These are phyloP conservation scores for Ustilago shanxiensis DNA, from an alignment of 1,284 basidiomycete genomes.

Conservation along the genomic window DNA sequence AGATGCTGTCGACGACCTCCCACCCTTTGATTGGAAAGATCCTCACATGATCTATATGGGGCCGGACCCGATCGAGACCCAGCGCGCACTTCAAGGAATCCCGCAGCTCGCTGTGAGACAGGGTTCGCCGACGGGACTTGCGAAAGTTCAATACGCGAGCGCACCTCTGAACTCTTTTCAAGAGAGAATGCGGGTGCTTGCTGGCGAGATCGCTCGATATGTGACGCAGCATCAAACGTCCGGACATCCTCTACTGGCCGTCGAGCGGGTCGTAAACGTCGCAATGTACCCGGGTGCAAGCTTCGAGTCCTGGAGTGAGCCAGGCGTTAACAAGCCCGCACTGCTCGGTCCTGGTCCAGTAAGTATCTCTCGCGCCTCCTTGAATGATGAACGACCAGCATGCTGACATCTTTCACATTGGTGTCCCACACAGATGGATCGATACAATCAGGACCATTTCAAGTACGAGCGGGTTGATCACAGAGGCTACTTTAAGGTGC, in stretches of 20 bases:
- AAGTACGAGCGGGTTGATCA: constrained; percentile 27
- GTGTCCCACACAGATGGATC: constrained; percentile 5
- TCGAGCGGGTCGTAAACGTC: constrained; percentile 45
- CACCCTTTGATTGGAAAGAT: constrained; percentile 40
- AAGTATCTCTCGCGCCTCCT: not conserved
- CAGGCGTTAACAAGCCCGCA: constrained; percentile 24
- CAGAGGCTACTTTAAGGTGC: constrained; percentile 15
- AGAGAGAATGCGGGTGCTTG: constrained; percentile 31
- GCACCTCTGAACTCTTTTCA: constrained; percentile 28
- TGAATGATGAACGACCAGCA: not conserved
- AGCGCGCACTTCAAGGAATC: constrained; percentile 13
- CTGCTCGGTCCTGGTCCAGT: constrained; percentile 11
- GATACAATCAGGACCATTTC: constrained; percentile 1
- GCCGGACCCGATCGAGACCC: constrained; percentile 12
- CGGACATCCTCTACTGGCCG: not conserved
- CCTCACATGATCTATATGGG: constrained; percentile 36
- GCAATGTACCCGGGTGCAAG: constrained; percentile 24
- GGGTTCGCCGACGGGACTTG: constrained; percentile 2
- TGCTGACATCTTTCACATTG: not conserved
- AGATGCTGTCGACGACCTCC: constrained; percentile 38
- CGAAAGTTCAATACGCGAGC: not conserved
- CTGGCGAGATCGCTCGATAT: not conserved
- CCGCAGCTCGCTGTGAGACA: constrained; percentile 17
- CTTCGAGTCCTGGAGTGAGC: constrained; percentile 28
- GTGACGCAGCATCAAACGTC: constrained; percentile 37